Evolutionary conservation across 495 filamentous ascomycete species (phyloP), one percentile per base, ranked within the genome.

Genomic region (Neurospora cerealis): DNA sequence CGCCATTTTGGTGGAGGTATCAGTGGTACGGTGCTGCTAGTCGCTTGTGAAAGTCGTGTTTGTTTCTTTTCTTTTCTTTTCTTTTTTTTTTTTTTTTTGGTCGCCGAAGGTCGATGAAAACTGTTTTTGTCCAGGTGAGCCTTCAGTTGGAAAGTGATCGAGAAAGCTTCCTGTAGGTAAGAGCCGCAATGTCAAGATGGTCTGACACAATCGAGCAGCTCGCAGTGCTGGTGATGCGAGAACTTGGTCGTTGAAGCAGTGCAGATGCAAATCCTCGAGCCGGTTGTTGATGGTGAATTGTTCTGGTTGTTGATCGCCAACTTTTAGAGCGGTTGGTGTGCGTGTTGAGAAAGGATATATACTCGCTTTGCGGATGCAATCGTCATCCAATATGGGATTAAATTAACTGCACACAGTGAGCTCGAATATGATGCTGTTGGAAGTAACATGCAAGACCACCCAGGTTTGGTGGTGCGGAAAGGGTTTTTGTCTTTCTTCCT

Each of bases 1-100:
- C 21, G 76, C 79, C 85, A 86, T 86, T 17, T 73, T 78, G 72
- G 48, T 11, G 69, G 28, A 17, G 40, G 36, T 71, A 36, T 34
- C 24, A 19, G 28, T 9, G 28, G 1, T 1, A 15, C 2, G 54
- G 3, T 19, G 54, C 5, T 66, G 54, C 28, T 62, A 62, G 15
- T 60, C 13, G 48, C 48, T 15, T 62, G 28, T 40, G 54, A 2
- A 62, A 8, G 24, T 17, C 0, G 24, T 1, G 5, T 62, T 32
- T 17, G 24, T 62, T 62, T 38, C 37, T 41, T 32, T 62, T 10
- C 19, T 17, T 38, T 38, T 38, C 1, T 28, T 28, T 32, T 62
- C 21, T 34, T 17, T 38, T 38, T 38, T 9, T 28, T 28, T 28
- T 28, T 28, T 28, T 28, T 28, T 28, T 28, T 54, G 2, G 21